Conservation (phyloP, 805 yeast species). For the Saturnispora diversa region DNA sequence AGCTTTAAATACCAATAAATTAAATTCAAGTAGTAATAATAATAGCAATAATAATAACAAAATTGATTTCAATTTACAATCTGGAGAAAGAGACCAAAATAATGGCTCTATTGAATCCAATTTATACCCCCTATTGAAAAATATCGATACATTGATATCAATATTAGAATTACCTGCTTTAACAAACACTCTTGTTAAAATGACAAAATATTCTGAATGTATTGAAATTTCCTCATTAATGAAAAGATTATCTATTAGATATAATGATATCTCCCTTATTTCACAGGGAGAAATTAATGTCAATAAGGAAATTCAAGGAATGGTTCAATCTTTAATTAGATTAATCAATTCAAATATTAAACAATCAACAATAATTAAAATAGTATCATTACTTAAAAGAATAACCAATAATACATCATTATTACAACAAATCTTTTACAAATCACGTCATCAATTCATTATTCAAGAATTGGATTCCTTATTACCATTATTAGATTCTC, state of each 20-base stretch:
- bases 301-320: slow-evolving; percentile 42
- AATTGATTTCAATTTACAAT: background rate
- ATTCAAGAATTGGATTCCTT: slow-evolving; percentile 50
- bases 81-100: background rate
- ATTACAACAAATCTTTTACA: slow-evolving; percentile 52
- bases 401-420: slow-evolving; percentile 20
- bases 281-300: slow-evolving; percentile 43
- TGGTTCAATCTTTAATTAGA: slow-evolving; percentile 65
- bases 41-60: background rate
- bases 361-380: slow-evolving; percentile 71
- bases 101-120: background rate
- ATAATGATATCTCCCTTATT: slow-evolving; percentile 51
- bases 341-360: slow-evolving; percentile 68
- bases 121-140: slow-evolving; percentile 38
- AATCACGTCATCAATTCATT: slow-evolving; percentile 63
- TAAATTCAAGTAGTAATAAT: slow-evolving; percentile 1
- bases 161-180: slow-evolving; percentile 78
- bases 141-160: slow-evolving; percentile 67
- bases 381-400: slow-evolving; percentile 49
- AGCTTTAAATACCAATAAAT: background rate
- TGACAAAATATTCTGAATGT: slow-evolving; percentile 85
- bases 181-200: slow-evolving; percentile 72
- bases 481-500: slow-evolving; percentile 45
- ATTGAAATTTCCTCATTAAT: slow-evolving; percentile 74
- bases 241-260: slow-evolving; percentile 59